Percentiles rank a stretch among this genome's conserved stretches.
Evolutionary conservation across 352 stramenopile genomes (phyloP).

Genomic region (Globisporangium camurandrum): DNA sequence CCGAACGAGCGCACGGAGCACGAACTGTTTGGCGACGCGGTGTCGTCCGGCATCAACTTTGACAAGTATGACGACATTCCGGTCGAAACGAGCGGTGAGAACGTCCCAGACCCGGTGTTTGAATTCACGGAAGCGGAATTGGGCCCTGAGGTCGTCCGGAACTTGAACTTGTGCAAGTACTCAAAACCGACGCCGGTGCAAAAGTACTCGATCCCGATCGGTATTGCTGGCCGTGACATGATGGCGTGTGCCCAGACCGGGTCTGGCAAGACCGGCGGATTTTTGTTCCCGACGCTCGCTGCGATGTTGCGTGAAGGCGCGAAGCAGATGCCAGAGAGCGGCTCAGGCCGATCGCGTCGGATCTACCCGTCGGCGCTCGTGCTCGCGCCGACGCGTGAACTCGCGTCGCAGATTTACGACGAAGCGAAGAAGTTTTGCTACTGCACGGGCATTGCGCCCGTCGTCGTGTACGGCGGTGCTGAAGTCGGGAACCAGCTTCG

Average conservation of each 20-base stretch:
- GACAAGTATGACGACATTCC: slow-evolving; percentile 98
- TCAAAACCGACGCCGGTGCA: slow-evolving; percentile 97
- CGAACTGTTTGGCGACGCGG: slow-evolving; percentile 89
- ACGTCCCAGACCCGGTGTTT: slow-evolving; percentile 90
- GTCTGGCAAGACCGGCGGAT: slow-evolving; percentile 95
- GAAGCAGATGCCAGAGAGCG: slow-evolving; percentile 31
- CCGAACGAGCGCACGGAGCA: slow-evolving; percentile 90
- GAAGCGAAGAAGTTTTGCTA: slow-evolving; percentile 96
- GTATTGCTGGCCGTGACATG: slow-evolving; percentile 91
- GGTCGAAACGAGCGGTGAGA: slow-evolving; percentile 93
- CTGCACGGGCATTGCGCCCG: slow-evolving; percentile 90
- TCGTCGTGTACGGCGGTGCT: slow-evolving; percentile 94
- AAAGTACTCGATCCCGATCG: slow-evolving; percentile 99
- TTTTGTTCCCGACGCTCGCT: slow-evolving; percentile 96
- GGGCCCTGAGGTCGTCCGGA: slow-evolving; percentile 89
- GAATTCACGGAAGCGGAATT: slow-evolving; percentile 87
- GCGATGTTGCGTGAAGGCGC: slow-evolving; percentile 89
- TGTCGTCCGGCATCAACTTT: slow-evolving; percentile 98
- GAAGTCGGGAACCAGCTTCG: slow-evolving; percentile 85
- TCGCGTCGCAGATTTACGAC: slow-evolving; percentile 94
- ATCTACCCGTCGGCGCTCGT: slow-evolving; percentile 91
- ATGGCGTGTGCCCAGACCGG: slow-evolving; percentile 99
- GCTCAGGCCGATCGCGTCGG: slow-evolving; percentile 65
- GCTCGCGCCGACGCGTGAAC: slow-evolving; percentile 91
- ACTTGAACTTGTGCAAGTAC: slow-evolving; percentile 93